Evolutionary conservation across 2,329 filamentous ascomycete species (phyloP).

Genomic region (Paracamarosporium sp.): DNA sequence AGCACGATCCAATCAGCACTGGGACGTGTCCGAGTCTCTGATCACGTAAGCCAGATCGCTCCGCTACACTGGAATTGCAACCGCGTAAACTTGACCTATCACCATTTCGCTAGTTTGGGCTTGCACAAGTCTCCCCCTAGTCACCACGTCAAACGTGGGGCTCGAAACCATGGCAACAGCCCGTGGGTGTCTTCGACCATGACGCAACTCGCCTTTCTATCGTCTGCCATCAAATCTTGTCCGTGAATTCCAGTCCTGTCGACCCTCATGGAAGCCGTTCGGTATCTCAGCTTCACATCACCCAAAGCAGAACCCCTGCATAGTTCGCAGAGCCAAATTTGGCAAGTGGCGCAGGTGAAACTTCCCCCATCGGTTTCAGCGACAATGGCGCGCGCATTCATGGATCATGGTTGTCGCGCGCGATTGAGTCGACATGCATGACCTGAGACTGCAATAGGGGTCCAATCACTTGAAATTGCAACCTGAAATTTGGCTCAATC

Average conservation of each 20-base stretch:
- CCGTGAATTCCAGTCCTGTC: background rate
- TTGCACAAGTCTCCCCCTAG: background rate
- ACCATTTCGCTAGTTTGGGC: background rate
- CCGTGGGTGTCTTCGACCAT: background rate
- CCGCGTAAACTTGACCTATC: background rate
- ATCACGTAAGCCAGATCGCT: background rate
- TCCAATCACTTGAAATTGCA: background rate
- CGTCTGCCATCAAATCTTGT: background rate
- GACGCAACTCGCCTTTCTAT: background rate
- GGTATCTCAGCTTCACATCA: background rate
- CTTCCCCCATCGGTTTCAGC: background rate
- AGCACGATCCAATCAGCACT: background rate
- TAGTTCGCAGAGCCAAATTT: background rate
- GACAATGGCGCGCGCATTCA: background rate
- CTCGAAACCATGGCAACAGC: slow-evolving; percentile 16
- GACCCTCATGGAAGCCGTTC: background rate
- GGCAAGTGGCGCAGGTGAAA: slow-evolving; percentile 7
- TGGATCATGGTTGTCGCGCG: slow-evolving; percentile 5
- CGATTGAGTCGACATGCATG: background rate
- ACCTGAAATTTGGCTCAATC: background rate
- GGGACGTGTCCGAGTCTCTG: background rate
- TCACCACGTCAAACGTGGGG: background rate
- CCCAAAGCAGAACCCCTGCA: background rate
- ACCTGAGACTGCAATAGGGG: background rate
- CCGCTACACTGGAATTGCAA: slow-evolving; percentile 1